Percentiles rank a stretch among this genome's conserved stretches.
Evolutionary conservation across 192 early-diverging fungal genomes (phyloP).

Genomic region (Coemansia sp.): DNA sequence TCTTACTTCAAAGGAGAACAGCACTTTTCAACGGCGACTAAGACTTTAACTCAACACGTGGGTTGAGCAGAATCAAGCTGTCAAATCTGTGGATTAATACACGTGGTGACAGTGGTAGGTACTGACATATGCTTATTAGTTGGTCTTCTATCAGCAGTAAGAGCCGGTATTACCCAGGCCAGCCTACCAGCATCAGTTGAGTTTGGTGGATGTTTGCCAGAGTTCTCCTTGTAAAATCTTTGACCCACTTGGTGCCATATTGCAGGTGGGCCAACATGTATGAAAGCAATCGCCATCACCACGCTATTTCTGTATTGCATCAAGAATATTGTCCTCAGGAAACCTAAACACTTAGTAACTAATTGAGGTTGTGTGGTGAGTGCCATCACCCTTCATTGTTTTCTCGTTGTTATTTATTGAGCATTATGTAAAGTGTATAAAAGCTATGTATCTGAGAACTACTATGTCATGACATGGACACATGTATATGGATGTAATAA

Average conservation of each 20-base stretch:
- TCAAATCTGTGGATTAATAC: background rate
- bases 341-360: too few relatives aligned
- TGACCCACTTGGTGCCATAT: slow-evolving; percentile 62
- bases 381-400: too few relatives aligned
- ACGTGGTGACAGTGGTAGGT: slow-evolving; percentile 44
- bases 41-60: background rate
- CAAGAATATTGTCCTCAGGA: slow-evolving; percentile 64
- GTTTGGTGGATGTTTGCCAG: slow-evolving; percentile 66
- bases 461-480: too few relatives aligned
- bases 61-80: background rate
- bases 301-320: slow-evolving; percentile 64
- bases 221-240: slow-evolving; percentile 63
- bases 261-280: slow-evolving; percentile 64
- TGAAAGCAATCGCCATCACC: slow-evolving; percentile 70
- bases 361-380: too few relatives aligned
- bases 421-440: too few relatives aligned
- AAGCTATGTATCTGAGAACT: too few relatives aligned
- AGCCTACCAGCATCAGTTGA: slow-evolving; percentile 67
- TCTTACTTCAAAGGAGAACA: too few relatives aligned
- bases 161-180: slow-evolving; percentile 70
- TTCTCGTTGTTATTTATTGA: too few relatives aligned
- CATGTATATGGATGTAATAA: too few relatives aligned
- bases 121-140: slow-evolving; percentile 82
- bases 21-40: too few relatives aligned
- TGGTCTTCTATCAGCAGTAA: slow-evolving; percentile 74